A percentile compares a stretch with the other conserved stretches of the same genome.
Conservation (phyloP, 345 rosid genomes). For the Eucalyptus marginata region DNA sequence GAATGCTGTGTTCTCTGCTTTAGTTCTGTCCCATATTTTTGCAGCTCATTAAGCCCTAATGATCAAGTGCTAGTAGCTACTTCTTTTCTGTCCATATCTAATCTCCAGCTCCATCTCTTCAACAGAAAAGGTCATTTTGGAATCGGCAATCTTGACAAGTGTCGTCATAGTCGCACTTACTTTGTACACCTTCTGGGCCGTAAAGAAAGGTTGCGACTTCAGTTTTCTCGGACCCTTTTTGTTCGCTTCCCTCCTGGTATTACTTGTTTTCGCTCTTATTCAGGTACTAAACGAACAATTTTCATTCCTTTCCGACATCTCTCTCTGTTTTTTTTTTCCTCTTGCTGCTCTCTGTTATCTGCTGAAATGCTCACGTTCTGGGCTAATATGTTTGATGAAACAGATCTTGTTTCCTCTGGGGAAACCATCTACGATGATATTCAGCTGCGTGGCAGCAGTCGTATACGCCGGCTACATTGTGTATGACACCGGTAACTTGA, state of each 20-base stretch:
- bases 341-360: not conserved
- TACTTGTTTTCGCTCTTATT: constrained; percentile 30
- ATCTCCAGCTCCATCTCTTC: not conserved
- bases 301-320: not conserved
- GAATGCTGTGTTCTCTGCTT: not conserved
- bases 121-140: constrained; percentile 47
- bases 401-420: constrained; percentile 36
- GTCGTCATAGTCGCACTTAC: constrained; percentile 49
- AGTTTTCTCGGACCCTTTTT: constrained; percentile 58
- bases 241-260: constrained; percentile 32
- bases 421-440: constrained; percentile 24
- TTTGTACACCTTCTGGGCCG: constrained; percentile 67
- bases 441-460: constrained; percentile 23
- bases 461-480: constrained; percentile 17
- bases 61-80: not conserved
- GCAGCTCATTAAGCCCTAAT: not conserved
- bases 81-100: not conserved
- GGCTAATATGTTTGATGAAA: not conserved
- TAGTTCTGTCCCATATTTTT: not conserved
- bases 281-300: not conserved
- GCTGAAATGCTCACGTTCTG: not conserved
- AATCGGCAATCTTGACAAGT: constrained; percentile 41
- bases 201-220: constrained; percentile 51
- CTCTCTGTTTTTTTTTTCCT: too few species aligned
- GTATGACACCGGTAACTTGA: constrained; percentile 44